These are phyloP conservation scores for Spergularia azorica DNA, from an alignment of 179 eudicot genomes.

Conservation along the genomic window DNA sequence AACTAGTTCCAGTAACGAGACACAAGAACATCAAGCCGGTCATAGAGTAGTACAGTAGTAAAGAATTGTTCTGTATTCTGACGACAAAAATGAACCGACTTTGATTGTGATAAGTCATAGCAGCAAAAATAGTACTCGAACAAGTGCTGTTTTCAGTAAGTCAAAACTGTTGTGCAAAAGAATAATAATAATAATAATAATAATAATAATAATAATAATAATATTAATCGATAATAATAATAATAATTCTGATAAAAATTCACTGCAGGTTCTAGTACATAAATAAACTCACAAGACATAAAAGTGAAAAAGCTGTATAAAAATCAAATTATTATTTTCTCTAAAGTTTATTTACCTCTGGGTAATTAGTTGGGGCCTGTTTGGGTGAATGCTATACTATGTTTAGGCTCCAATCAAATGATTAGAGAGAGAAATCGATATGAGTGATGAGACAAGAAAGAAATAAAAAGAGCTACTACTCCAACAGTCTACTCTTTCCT, in stretches of 20 bases:
- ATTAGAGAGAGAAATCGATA: constrained; percentile 24
- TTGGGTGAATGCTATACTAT: constrained; percentile 29
- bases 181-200: not conserved
- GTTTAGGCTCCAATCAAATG: constrained; percentile 41
- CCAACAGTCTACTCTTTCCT: no score
- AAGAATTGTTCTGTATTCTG: not conserved
- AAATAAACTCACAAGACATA: not conserved
- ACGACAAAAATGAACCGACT: not conserved
- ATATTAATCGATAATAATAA: not conserved
- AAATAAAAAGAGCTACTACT: not conserved
- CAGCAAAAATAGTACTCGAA: not conserved
- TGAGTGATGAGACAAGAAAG: constrained; percentile 3
- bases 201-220: not conserved
- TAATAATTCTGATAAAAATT: not conserved
- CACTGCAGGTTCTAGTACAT: constrained; percentile 20
- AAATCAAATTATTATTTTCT: not conserved
- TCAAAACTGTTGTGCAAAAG: no score
- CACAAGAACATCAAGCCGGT: no score
- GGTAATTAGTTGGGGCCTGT: constrained; percentile 12
- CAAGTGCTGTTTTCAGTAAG: not conserved
- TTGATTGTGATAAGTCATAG: constrained; percentile 12
- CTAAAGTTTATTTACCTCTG: constrained; percentile 10
- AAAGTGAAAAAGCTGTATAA: no score
- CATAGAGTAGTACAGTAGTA: not conserved
- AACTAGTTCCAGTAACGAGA: no score